These are phyloP conservation scores for Biscutella laevigata DNA, from an alignment of 441 rosid genomes.

Conservation along the genomic window DNA sequence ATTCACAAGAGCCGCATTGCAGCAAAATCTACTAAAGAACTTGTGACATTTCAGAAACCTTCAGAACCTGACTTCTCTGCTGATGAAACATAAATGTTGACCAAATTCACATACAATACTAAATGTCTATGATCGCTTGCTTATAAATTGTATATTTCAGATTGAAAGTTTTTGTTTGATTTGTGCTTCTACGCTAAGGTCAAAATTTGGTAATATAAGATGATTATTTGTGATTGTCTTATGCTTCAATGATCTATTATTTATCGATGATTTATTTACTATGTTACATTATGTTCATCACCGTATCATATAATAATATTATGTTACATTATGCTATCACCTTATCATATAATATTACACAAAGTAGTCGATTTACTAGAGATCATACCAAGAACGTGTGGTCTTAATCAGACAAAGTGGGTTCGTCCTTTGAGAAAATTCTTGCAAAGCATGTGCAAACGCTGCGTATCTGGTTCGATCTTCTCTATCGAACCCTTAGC, in stretches of 20 bases:
- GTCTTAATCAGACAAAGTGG: neutral
- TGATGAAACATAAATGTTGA: too few relatives aligned
- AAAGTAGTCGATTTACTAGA: neutral
- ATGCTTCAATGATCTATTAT: too few relatives aligned
- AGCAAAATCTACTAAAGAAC: slow-evolving; percentile 43
- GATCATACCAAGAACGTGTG: too few relatives aligned
- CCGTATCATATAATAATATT: too few relatives aligned
- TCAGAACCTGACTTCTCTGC: slow-evolving; percentile 91
- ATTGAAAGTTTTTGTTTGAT: too few relatives aligned
- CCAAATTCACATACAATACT: too few relatives aligned
- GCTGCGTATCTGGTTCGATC: slow-evolving; percentile 6
- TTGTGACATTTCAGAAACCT: slow-evolving; percentile 79
- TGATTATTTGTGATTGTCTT: too few relatives aligned
- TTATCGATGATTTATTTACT: neutral
- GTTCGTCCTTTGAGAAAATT: slow-evolving; percentile 11
- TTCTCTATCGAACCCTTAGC: neutral
- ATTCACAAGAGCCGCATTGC: slow-evolving; percentile 65
- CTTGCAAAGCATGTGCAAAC: slow-evolving; percentile 12
- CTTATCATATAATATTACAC: neutral
- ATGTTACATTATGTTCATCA: too few relatives aligned
- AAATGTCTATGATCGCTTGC: too few relatives aligned
- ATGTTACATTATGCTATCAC: neutral
- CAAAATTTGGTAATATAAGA: too few relatives aligned
- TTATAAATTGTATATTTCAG: too few relatives aligned
- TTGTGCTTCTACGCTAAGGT: too few relatives aligned